Evolutionary conservation across 2,329 filamentous ascomycete species (phyloP).

Genomic region (Colletotrichum neosansevieriae): DNA sequence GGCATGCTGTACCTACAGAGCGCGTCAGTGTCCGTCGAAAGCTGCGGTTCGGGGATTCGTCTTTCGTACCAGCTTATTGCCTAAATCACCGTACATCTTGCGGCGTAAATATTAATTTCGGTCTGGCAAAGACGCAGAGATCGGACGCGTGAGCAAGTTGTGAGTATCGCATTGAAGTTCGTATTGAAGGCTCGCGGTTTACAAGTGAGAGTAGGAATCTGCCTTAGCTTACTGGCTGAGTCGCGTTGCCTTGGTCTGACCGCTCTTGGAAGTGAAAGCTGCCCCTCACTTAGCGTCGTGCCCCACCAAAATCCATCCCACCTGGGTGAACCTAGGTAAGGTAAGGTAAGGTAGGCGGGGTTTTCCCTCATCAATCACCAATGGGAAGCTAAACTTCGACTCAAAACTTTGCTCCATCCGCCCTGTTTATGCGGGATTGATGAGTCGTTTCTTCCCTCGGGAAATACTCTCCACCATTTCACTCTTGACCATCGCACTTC

Average conservation of each 20-base stretch:
- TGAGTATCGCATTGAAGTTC: slow-evolving; percentile 2
- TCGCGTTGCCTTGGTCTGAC: slow-evolving; percentile 37
- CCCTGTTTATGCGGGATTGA: slow-evolving; percentile 19
- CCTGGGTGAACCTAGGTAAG: too few relatives aligned
- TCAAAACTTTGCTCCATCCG: slow-evolving; percentile 21
- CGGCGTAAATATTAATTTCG: not conserved
- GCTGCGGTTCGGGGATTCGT: not conserved
- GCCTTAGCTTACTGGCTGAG: not conserved
- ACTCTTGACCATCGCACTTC: slow-evolving; percentile 5
- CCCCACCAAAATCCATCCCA: slow-evolving; percentile 36
- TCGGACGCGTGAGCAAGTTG: not conserved
- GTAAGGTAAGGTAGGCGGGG: too few relatives aligned
- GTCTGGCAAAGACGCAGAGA: not conserved
- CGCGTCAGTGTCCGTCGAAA: slow-evolving; percentile 38
- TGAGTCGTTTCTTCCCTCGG: slow-evolving; percentile 32
- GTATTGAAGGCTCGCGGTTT: slow-evolving; percentile 8
- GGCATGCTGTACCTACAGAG: slow-evolving; percentile 85
- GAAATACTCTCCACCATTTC: slow-evolving; percentile 16
- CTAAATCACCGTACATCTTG: slow-evolving; percentile 87
- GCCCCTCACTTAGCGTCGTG: slow-evolving; percentile 38
- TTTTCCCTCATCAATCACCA: too few relatives aligned
- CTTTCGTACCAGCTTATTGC: slow-evolving; percentile 80
- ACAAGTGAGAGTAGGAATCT: not conserved
- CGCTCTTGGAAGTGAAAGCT: slow-evolving; percentile 15
- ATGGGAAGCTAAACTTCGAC: too few relatives aligned